These are phyloP conservation scores for Meira miltonrushii DNA, from an alignment of 1,284 basidiomycete genomes.

Conservation along the genomic window DNA sequence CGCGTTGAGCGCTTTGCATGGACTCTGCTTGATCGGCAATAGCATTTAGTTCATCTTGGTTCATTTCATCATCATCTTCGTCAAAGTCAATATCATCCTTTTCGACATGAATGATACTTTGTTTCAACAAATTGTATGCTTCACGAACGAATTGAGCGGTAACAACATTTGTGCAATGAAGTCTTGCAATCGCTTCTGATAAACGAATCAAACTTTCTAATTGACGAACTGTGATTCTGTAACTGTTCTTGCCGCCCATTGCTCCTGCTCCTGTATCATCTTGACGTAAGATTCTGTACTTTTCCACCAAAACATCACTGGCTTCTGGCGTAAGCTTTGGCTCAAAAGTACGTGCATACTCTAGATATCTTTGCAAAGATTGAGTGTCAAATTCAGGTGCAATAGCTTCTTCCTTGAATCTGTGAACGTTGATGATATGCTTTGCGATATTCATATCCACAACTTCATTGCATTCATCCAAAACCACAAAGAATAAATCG, in stretches of 20 bases:
- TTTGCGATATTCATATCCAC: slow-evolving; percentile 88
- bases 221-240: slow-evolving; percentile 92
- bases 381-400: slow-evolving; percentile 95
- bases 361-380: slow-evolving; percentile 90
- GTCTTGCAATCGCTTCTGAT: slow-evolving; percentile 91
- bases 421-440: slow-evolving; percentile 97
- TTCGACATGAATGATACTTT: slow-evolving; percentile 98
- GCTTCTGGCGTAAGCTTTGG: slow-evolving; percentile 79
- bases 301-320: slow-evolving; percentile 86
- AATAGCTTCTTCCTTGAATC: slow-evolving; percentile 89
- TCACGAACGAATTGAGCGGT: slow-evolving; percentile 84
- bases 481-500: slow-evolving; percentile 95
- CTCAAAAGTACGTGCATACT: slow-evolving; percentile 91
- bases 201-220: slow-evolving; percentile 95
- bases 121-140: slow-evolving; percentile 84
- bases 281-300: slow-evolving; percentile 85
- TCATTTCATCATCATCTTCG: slow-evolving; percentile 55
- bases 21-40: slow-evolving; percentile 5
- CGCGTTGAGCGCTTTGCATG: neutral
- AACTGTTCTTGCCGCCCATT: slow-evolving; percentile 66
- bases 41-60: slow-evolving; percentile 27
- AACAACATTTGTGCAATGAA: slow-evolving; percentile 80
- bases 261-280: slow-evolving; percentile 64
- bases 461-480: slow-evolving; percentile 93
- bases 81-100: slow-evolving; percentile 98